These are phyloP conservation scores for Pythium myriotylum DNA, from an alignment of 352 stramenopile genomes.

Conservation along the genomic window DNA sequence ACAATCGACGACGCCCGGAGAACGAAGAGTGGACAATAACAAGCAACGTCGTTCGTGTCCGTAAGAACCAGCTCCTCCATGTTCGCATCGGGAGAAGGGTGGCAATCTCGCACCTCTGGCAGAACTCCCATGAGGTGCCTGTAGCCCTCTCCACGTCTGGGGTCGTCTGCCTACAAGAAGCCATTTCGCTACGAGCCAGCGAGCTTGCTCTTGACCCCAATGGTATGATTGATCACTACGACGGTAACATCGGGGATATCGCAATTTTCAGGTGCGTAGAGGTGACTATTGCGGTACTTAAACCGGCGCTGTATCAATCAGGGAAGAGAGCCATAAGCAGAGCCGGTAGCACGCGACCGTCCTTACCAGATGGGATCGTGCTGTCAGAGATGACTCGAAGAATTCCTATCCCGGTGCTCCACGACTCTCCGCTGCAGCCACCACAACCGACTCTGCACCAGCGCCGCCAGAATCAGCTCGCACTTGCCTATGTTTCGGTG, in stretches of 20 bases:
- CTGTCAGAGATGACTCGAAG: conserved; percentile 27
- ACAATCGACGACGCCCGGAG: background rate
- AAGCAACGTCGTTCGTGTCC: conserved; percentile 5
- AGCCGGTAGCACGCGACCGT: background rate
- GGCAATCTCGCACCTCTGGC: conserved; percentile 20
- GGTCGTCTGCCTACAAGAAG: conserved; percentile 13
- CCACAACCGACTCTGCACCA: conserved; percentile 25
- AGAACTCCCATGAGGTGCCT: background rate
- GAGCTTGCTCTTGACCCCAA: conserved; percentile 17
- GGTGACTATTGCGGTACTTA: conserved; percentile 15
- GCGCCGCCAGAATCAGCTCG: conserved; percentile 25
- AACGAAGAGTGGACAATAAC: background rate
- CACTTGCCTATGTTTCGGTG: conserved; percentile 13
- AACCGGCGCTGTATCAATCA: conserved; percentile 18
- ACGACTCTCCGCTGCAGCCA: conserved; percentile 19
- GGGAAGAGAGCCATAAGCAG: conserved; percentile 1
- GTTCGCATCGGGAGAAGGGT: conserved; percentile 11
- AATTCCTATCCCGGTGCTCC: conserved; percentile 31
- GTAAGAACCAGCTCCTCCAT: conserved; percentile 11
- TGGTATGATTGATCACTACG: background rate
- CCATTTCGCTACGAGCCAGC: background rate
- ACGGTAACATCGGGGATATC: background rate
- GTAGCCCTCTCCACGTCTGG: background rate
- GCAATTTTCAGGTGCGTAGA: conserved; percentile 18
- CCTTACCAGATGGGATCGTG: conserved; percentile 6